These are phyloP conservation scores for Tolypocladium paradoxum DNA, from an alignment of 2,329 filamentous ascomycete genomes.

Conservation along the genomic window DNA sequence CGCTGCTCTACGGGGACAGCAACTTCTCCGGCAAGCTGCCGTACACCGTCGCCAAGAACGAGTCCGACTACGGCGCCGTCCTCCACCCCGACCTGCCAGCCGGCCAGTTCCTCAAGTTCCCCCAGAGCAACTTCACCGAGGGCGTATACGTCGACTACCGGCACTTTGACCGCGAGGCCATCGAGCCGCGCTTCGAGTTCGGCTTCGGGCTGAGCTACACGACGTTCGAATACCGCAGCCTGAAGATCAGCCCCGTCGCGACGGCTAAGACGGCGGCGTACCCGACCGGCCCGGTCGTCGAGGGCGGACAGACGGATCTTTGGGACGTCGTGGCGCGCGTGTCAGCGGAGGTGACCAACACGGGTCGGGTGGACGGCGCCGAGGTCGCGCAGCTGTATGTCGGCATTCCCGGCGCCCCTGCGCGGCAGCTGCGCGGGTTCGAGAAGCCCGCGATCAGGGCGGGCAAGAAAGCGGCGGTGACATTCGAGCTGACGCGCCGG, in stretches of 20 bases:
- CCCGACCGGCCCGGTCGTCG: constrained; percentile 26
- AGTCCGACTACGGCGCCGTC: constrained; percentile 42
- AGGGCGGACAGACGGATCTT: constrained; percentile 35
- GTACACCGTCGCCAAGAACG: constrained; percentile 48
- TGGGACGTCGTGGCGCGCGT: constrained; percentile 34
- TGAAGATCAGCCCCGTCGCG: constrained; percentile 22
- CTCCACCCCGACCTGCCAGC: constrained; percentile 28
- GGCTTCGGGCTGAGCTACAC: constrained; percentile 48
- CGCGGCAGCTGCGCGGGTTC: constrained; percentile 54
- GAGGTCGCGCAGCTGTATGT: constrained; percentile 40
- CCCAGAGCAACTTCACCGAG: constrained; percentile 40
- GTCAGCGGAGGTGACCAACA: constrained; percentile 28
- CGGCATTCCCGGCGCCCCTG: constrained; percentile 34
- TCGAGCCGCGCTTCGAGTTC: constrained; percentile 42
- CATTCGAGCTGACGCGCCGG: constrained; percentile 47
- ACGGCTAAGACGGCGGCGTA: constrained; percentile 17
- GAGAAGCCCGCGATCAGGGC: constrained; percentile 44
- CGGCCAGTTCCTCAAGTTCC: constrained; percentile 40
- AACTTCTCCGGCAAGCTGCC: constrained; percentile 48
- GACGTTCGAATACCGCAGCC: constrained; percentile 34
- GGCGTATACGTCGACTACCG: constrained; percentile 44
- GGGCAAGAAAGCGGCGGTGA: constrained; percentile 31
- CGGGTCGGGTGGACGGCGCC: constrained; percentile 29
- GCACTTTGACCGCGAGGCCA: constrained; percentile 36
- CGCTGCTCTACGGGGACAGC: constrained; percentile 45